phyloP scores from a whole-genome alignment of 768 basidiomycete species.

The Suillus spraguei region DNA sequence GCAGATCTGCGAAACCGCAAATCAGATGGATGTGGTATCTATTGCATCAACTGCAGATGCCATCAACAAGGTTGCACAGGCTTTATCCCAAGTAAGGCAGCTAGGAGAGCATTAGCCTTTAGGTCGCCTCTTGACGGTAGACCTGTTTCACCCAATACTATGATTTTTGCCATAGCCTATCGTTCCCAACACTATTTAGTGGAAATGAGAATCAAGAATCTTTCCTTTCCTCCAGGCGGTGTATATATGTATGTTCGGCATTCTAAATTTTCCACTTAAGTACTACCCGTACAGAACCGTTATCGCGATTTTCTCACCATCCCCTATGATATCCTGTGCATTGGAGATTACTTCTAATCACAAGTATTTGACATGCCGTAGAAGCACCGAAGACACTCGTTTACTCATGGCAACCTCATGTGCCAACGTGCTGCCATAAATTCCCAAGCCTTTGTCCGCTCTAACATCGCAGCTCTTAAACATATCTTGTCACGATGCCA shows the following conservation, averaged over 20 bases:
- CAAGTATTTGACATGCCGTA: background rate
- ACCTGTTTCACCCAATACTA: background rate
- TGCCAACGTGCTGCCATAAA: slow-evolving; percentile 26
- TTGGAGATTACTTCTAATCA: slow-evolving; percentile 2
- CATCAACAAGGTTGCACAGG: slow-evolving; percentile 64
- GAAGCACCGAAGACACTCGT: slow-evolving; percentile 10
- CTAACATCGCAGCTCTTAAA: slow-evolving; percentile 20
- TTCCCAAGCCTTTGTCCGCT: slow-evolving; percentile 19
- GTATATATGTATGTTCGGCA: background rate
- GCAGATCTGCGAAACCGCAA: slow-evolving; percentile 40
- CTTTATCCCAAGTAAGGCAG: slow-evolving; percentile 60
- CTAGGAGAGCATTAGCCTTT: slow-evolving; percentile 44
- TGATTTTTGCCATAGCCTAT: background rate
- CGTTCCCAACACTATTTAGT: background rate
- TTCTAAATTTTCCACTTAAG: background rate
- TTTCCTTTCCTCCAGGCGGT: background rate
- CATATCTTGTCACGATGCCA: slow-evolving; percentile 33
- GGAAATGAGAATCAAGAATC: background rate
- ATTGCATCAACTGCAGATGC: slow-evolving; percentile 69
- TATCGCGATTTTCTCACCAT: slow-evolving; percentile 1
- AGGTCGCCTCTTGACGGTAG: background rate
- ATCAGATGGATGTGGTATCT: slow-evolving; percentile 45
- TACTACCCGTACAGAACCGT: background rate
- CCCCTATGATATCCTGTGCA: background rate
- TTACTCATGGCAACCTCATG: slow-evolving; percentile 31